Evolutionary conservation across 1,284 basidiomycete species (phyloP).

Genomic region (Porogramme epimiltina): DNA sequence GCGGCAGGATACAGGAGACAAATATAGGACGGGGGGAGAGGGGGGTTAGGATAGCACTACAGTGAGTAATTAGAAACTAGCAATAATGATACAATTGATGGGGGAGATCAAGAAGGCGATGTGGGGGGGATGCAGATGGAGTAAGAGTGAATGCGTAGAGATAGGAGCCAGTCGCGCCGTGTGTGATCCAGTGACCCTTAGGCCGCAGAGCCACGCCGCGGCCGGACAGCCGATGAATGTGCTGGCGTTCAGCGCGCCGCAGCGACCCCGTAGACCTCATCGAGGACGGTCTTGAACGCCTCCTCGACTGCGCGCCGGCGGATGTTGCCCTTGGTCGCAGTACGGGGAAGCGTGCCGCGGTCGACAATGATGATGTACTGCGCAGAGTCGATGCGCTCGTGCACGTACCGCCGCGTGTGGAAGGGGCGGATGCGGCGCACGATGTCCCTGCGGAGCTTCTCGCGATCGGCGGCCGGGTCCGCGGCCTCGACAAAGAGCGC

Average conservation of each 20-base stretch:
- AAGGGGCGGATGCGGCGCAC: conserved; percentile 65
- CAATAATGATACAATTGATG: conserved; percentile 1
- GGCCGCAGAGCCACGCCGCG: no score
- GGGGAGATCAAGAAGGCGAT: conserved; percentile 6
- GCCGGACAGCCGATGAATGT: not conserved
- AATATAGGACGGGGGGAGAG: not conserved
- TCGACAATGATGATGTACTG: conserved; percentile 60
- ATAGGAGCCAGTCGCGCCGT: conserved; percentile 4
- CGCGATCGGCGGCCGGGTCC: conserved; percentile 44
- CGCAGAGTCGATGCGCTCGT: conserved; percentile 61
- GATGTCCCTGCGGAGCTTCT: conserved; percentile 62
- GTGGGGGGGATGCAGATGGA: not conserved
- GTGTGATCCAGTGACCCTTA: no score
- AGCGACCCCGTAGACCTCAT: conserved; percentile 45
- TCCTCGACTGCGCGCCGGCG: conserved; percentile 66
- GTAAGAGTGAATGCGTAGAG: conserved; percentile 10
- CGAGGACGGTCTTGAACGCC: conserved; percentile 50
- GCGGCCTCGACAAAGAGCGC: conserved; percentile 65
- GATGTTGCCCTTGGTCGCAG: conserved; percentile 71
- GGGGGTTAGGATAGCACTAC: conserved; percentile 3
- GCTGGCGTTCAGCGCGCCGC: conserved; percentile 8
- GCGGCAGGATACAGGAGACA: not conserved
- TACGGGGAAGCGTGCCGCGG: conserved; percentile 57
- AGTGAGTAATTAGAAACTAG: not conserved
- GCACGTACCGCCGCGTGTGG: conserved; percentile 64